Evolutionary conservation across 2,329 filamentous ascomycete species (phyloP), one percentile per base, ranked within the genome.

Genomic region (Neopestalotiopsis sp.): DNA sequence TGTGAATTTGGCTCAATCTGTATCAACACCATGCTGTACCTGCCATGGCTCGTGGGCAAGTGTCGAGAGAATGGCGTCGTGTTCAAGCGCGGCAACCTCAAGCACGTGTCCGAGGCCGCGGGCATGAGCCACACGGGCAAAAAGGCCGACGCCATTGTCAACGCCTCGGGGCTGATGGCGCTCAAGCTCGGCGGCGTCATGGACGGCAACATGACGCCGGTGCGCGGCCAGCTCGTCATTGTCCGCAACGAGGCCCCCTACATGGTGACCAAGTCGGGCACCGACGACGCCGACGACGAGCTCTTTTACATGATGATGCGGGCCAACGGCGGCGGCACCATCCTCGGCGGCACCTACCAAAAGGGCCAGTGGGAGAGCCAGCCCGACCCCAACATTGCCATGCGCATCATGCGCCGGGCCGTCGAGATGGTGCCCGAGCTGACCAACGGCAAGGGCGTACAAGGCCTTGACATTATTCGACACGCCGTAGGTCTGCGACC

Each of bases 21-120:
- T 81, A 95, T 98, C 79, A 98, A 98, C 82, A 93, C 93, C 0
- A 89, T 92, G 57, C 82, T 98, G 69, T 98, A 98, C 81, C 89
- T 98, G 2, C 90, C 93, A 4, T 98, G 93, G 89, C 90, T 98
- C 0, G 84, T 93, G 0, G 92, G 93, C 0, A 91, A 96, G 81
- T 97, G 94, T 78, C 85, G 92, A 34, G 90, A 89, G 74, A 88
- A 90, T 68, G 93, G 94, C 34, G 92, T 93, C 6, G 83, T 89
- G 1, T 83, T 95, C 75, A 87, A 88, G 74, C 88, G 93, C 24
- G 89, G 82, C 2, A 79, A 87, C 1, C 80, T 95, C 61, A 80
- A 82, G n/a, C 92, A 98, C 78, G 88, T 98, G 69, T 81, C 85
- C 0, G 92, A 97, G 57, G 94, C 94, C 0, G 84, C 87, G 1